Evolutionary conservation across 164 flowering plant species (phyloP), one percentile per base, ranked within the genome.

Genomic region (Nymphaea thermarum): DNA sequence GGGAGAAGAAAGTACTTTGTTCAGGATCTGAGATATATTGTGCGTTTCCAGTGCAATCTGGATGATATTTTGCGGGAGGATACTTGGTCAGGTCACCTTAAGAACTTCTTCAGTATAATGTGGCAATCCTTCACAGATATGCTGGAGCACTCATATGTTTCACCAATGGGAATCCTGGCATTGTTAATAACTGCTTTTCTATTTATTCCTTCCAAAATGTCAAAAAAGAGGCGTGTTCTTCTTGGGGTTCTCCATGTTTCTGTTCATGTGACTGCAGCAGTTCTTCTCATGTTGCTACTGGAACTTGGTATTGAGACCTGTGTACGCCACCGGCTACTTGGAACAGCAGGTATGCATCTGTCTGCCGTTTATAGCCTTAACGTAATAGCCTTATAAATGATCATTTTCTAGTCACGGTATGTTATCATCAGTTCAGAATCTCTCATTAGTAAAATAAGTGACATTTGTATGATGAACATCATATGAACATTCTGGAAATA

Each of bases 221-320:
- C 99, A 43, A 81, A 85, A 69, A 95, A 88, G 83, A 88, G 82
- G 70, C 80, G 87, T 36, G 78, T 72, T 18, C 59, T 87, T 4
- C 84, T 95, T 71, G 99, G 96, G 62, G 17, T 86, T 65, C 88
- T 95, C 74, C 99, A 95, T 79, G 91, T 89, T 77, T 80, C 84
- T 72, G 91, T 96, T 43, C 99, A 95, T 78, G 80, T 95, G 69
- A 74, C 84, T 66, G 80, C 99, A 61, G 99, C 97, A 43, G 78
- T 92, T 66, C 72, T 95, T 77, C 89, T 95, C 43, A 89, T 92
- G 98, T 69, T 95, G 77, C 82, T 95, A 66, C 71, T 95, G 80
- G 99, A 95, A 81, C 66, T 95, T 76, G 99, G 96, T 63, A 72
- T 95, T 60, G 99, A 95, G 78, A 92, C 81, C 15, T 95, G 99